Conservation (phyloP, 345 rosid genomes). For the Populus simonii region DNA sequence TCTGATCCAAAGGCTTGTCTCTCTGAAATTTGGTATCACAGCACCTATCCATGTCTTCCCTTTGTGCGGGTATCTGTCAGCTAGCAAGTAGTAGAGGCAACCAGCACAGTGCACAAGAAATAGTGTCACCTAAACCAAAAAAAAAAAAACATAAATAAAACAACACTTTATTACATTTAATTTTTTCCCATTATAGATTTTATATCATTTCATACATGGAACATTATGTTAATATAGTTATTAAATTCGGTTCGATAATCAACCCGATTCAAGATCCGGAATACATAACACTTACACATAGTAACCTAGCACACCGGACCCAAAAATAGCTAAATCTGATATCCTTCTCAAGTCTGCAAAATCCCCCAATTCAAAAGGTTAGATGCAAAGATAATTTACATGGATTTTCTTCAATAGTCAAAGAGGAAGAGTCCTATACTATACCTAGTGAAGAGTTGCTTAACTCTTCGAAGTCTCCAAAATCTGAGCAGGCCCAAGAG, state of each 20-base stretch:
- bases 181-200: neutral
- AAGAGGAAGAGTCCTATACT: neutral
- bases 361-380: neutral
- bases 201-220: too few species aligned
- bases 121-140: slow-evolving; percentile 60
- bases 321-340: slow-evolving; percentile 80
- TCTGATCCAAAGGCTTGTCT: slow-evolving; percentile 62
- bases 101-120: slow-evolving; percentile 81
- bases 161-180: neutral
- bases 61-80: slow-evolving; percentile 67
- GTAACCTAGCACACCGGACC: slow-evolving; percentile 68
- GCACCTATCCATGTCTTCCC: slow-evolving; percentile 79
- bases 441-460: slow-evolving; percentile 79
- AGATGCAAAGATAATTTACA: too few species aligned
- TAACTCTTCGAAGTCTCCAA: slow-evolving; percentile 80
- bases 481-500: slow-evolving; percentile 71
- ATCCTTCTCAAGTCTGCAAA: slow-evolving; percentile 81
- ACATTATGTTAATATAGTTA: too few species aligned
- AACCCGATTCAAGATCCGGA: too few species aligned
- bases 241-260: too few species aligned
- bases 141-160: neutral
- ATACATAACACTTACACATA: slow-evolving; percentile 40
- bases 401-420: too few species aligned
- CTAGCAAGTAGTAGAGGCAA: slow-evolving; percentile 77
- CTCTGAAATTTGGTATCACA: slow-evolving; percentile 62